These are phyloP conservation scores for Syzygium grande DNA, from an alignment of 345 rosid genomes.

Conservation along the genomic window DNA sequence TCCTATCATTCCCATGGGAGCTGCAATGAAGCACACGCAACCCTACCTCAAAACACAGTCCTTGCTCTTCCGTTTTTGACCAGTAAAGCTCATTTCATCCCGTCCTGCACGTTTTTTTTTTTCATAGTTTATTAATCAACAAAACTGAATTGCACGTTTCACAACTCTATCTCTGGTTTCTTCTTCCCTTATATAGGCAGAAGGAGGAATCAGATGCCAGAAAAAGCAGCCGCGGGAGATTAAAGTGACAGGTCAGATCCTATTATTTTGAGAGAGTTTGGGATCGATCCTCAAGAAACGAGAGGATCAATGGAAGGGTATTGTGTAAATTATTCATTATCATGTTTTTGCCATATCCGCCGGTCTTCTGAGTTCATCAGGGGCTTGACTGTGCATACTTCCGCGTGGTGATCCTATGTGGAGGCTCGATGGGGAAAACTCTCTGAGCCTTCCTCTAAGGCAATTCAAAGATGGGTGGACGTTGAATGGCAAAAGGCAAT, in stretches of 20 bases:
- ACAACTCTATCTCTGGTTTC: not conserved
- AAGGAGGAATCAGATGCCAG: not conserved
- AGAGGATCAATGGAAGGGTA: not conserved
- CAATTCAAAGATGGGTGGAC: not conserved
- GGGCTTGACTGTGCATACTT: not conserved
- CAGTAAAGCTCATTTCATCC: not conserved
- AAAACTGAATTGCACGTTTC: not conserved
- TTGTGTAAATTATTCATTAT: not conserved
- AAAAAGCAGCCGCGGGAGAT: not conserved
- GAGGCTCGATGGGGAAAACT: not conserved
- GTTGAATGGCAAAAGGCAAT: not conserved
- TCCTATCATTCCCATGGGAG: not conserved
- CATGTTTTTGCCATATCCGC: not conserved
- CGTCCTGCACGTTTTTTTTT: not conserved
- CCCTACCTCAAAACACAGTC: not conserved
- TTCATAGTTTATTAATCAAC: not conserved
- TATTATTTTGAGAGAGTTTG: not conserved
- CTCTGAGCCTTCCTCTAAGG: not conserved
- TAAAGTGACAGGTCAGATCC: not conserved
- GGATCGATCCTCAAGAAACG: not conserved
- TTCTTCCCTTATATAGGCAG: not conserved
- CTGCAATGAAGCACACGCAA: not conserved
- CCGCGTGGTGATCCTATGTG: not conserved
- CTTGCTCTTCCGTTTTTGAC: not conserved
- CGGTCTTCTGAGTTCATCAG: not conserved